Percentiles rank a stretch among this genome's conserved stretches.
phyloP scores from a whole-genome alignment of 441 rosid species.

The Corymbia calophylla region DNA sequence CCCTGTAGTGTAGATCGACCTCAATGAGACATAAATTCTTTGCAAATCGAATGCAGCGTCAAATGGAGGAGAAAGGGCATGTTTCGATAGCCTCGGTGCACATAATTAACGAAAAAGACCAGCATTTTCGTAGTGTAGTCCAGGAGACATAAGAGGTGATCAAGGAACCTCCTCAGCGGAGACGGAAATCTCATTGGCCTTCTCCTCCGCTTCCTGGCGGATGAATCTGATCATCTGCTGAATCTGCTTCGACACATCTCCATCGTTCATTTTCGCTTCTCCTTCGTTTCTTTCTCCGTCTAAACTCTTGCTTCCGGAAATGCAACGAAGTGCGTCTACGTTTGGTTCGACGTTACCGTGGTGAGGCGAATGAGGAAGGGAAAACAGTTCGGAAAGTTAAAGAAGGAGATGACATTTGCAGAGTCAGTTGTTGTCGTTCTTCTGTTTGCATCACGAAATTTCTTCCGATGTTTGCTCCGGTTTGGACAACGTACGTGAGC shows the following conservation, averaged over 20 bases:
- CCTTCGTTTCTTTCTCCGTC: background rate
- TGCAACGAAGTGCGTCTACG: background rate
- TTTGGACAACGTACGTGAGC: background rate
- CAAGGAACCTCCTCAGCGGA: background rate
- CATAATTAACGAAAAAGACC: background rate
- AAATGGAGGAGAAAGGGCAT: background rate
- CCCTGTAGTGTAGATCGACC: background rate
- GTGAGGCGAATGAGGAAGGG: background rate
- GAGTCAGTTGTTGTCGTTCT: background rate
- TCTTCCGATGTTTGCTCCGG: background rate
- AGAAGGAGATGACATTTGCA: background rate
- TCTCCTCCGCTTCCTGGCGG: background rate
- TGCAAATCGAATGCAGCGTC: background rate
- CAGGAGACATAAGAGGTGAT: background rate
- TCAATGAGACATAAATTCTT: background rate
- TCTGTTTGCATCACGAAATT: background rate
- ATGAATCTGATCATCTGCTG: background rate
- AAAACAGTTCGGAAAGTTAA: background rate
- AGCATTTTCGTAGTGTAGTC: background rate
- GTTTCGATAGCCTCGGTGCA: background rate
- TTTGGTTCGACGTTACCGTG: background rate
- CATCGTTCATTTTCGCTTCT: background rate
- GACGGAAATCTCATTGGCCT: background rate
- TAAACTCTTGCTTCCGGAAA: background rate
- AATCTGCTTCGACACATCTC: background rate